Conservation (phyloP, 495 filamentous ascomycete species). For the Aspergillus mulundensis region DNA sequence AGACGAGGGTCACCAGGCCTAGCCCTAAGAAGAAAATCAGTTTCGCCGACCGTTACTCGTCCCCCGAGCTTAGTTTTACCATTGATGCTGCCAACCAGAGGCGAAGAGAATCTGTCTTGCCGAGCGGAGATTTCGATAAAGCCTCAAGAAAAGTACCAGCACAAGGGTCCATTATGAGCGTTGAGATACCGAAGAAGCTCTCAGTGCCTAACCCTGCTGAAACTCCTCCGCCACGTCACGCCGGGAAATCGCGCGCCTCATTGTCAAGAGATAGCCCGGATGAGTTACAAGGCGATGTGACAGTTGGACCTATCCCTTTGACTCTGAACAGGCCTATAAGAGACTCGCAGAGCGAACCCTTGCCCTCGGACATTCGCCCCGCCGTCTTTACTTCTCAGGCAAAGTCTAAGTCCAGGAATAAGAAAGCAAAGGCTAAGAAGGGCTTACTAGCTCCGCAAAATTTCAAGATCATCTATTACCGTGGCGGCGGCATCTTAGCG, state of each 20-base stretch:
- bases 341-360: conserved; percentile 14
- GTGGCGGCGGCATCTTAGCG: conserved; percentile 21
- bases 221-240: background rate
- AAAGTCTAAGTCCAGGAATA: conserved; percentile 16
- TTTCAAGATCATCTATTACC: conserved; percentile 19
- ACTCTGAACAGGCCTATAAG: conserved; percentile 2
- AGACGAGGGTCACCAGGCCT: conserved; percentile 7
- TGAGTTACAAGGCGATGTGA: conserved; percentile 41
- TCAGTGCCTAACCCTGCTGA: background rate
- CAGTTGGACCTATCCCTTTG: conserved; percentile 24
- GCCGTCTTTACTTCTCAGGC: conserved; percentile 23
- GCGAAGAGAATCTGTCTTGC: conserved; percentile 11
- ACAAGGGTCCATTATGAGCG: conserved; percentile 5
- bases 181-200: conserved; percentile 14
- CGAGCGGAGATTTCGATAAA: background rate
- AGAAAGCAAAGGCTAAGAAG: conserved; percentile 6
- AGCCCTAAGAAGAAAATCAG: conserved; percentile 7
- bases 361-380: conserved; percentile 32
- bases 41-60: background rate
- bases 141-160: background rate
- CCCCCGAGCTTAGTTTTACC: conserved; percentile 27
- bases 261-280: conserved; percentile 38
- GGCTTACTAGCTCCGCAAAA: background rate
- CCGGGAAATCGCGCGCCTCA: conserved; percentile 5
- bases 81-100: conserved; percentile 26